Evolutionary conservation across 768 basidiomycete genomes (phyloP).

Genomic region (Tephrocybe rancida): DNA sequence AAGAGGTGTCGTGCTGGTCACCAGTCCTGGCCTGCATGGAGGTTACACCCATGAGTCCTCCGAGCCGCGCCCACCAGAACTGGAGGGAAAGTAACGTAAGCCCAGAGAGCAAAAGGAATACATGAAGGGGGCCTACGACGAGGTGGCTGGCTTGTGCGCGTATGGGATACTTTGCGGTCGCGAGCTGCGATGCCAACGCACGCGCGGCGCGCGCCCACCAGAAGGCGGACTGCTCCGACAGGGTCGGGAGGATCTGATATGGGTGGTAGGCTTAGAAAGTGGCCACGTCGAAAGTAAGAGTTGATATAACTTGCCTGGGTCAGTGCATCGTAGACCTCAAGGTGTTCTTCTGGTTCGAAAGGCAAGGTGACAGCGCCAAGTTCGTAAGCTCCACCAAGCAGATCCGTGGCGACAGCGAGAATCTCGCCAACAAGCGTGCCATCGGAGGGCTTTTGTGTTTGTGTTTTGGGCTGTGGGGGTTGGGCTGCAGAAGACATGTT

Average conservation of each 20-base stretch:
- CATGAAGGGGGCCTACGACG: not conserved
- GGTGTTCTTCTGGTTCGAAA: slow-evolving; percentile 1
- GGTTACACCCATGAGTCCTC: slow-evolving; percentile 15
- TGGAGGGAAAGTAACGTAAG: not conserved
- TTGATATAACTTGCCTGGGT: too few species aligned
- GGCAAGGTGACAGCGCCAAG: slow-evolving; percentile 6
- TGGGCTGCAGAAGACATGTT: slow-evolving; percentile 3
- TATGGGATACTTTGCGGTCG: slow-evolving; percentile 18
- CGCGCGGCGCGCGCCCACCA: slow-evolving; percentile 9
- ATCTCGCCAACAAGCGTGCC: slow-evolving; percentile 7
- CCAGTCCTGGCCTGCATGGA: slow-evolving; percentile 10
- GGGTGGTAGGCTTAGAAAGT: too few species aligned
- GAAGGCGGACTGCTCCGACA: slow-evolving; percentile 19
- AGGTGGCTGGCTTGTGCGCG: slow-evolving; percentile 17
- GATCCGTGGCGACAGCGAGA: slow-evolving; percentile 8
- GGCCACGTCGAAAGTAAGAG: not conserved
- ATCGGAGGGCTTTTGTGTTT: slow-evolving; percentile 9
- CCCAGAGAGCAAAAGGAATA: not conserved
- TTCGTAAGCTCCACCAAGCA: too few species aligned
- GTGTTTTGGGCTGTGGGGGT: slow-evolving; percentile 3
- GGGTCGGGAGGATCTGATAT: slow-evolving; percentile 9
- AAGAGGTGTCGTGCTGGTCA: slow-evolving; percentile 11
- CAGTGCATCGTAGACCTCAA: slow-evolving; percentile 15
- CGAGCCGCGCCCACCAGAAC: slow-evolving; percentile 23
- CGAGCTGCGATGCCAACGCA: too few species aligned